These are phyloP conservation scores for Ganoderma boninense DNA, from an alignment of 1,284 basidiomycete genomes.

Conservation along the genomic window DNA sequence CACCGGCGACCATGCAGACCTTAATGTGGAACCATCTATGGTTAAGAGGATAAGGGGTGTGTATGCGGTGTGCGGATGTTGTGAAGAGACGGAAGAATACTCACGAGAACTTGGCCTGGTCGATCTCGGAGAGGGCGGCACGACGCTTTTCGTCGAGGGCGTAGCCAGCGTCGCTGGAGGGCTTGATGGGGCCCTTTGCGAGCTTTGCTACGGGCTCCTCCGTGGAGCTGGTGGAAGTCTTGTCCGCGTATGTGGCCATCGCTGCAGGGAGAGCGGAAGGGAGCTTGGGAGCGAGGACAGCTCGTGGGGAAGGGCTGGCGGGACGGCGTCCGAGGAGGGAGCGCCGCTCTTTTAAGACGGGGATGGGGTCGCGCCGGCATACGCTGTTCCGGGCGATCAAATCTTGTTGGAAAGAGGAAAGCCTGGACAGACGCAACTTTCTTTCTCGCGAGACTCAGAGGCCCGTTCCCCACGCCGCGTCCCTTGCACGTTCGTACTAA, in stretches of 20 bases:
- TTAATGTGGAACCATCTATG: conserved; percentile 65
- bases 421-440: conserved; percentile 23
- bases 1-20: conserved; percentile 77
- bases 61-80: background rate
- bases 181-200: conserved; percentile 11
- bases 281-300: conserved; percentile 9
- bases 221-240: conserved; percentile 32
- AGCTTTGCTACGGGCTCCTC: conserved; percentile 26
- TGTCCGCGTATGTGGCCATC: conserved; percentile 34
- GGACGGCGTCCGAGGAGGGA: conserved; percentile 9
- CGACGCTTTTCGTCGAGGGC: conserved; percentile 43
- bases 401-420: conserved; percentile 9
- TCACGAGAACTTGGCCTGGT: conserved; percentile 60
- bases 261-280: conserved; percentile 17
- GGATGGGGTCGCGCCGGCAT: conserved; percentile 18
- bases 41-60: background rate
- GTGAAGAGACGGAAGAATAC: conserved; percentile 20
- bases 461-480: conserved; percentile 13
- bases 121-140: conserved; percentile 63
- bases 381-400: conserved; percentile 32
- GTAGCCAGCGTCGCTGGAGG: conserved; percentile 13
- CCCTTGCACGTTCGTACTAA: conserved; percentile 40
- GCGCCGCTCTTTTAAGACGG: conserved; percentile 26
- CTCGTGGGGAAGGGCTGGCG: conserved; percentile 23
- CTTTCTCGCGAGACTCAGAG: conserved; percentile 14